These are phyloP conservation scores for Xeromyces bisporus DNA, from an alignment of 495 filamentous ascomycete species.

Conservation along the genomic window DNA sequence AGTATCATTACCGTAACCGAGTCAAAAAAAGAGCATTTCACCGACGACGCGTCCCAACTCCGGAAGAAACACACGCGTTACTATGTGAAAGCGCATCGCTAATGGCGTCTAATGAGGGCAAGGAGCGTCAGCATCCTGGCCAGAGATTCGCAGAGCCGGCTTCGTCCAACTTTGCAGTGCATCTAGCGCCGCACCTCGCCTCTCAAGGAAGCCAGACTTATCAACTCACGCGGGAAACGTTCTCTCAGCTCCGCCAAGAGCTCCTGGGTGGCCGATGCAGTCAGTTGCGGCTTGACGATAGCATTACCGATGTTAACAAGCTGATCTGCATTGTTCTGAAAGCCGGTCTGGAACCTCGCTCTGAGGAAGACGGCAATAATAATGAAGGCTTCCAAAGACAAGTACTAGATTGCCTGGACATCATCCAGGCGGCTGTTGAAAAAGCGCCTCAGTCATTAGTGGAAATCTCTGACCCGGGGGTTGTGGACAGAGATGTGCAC, in stretches of 20 bases:
- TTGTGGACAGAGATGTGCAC: constrained; percentile 29
- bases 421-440: constrained; percentile 52
- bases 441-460: constrained; percentile 59
- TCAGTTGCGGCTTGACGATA: constrained; percentile 37
- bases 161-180: constrained; percentile 52
- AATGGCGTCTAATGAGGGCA: constrained; percentile 15
- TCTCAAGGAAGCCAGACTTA: constrained; percentile 25
- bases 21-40: no score
- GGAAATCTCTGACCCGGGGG: constrained; percentile 21
- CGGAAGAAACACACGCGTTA: neutral
- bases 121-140: constrained; percentile 4
- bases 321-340: constrained; percentile 70
- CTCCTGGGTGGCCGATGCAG: constrained; percentile 32
- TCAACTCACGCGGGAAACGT: constrained; percentile 33
- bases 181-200: constrained; percentile 34
- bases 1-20: neutral
- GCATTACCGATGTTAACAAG: constrained; percentile 58
- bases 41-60: no score
- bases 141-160: constrained; percentile 27
- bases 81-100: constrained; percentile 7
- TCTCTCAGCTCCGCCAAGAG: constrained; percentile 49
- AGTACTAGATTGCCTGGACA: constrained; percentile 48
- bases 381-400: constrained; percentile 41
- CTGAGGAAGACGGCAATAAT: constrained; percentile 34
- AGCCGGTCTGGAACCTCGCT: constrained; percentile 54